These are phyloP conservation scores for Podospora australis DNA, from an alignment of 495 filamentous ascomycete species.

Conservation along the genomic window DNA sequence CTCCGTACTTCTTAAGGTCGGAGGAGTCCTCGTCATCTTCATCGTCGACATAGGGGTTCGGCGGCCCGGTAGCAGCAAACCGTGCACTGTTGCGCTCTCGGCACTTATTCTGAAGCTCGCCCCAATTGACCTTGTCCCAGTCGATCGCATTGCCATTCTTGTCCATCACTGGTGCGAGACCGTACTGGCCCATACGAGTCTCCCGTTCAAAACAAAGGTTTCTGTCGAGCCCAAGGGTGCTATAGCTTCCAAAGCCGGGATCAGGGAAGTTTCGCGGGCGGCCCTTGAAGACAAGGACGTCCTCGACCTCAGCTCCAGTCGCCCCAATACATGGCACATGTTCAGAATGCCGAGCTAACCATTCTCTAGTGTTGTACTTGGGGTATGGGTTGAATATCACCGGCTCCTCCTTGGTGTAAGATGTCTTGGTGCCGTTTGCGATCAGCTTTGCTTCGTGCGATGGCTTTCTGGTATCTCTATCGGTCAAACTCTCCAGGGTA, in stretches of 20 bases:
- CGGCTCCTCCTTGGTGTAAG: constrained; percentile 26
- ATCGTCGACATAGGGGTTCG: constrained; percentile 25
- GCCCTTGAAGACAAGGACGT: constrained; percentile 49
- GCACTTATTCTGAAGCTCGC: constrained; percentile 59
- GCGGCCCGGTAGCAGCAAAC: constrained; percentile 33
- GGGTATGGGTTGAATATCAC: constrained; percentile 46
- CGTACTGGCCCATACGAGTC: constrained; percentile 78
- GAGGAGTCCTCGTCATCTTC: background rate
- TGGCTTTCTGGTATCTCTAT: constrained; percentile 20
- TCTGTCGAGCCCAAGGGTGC: constrained; percentile 62
- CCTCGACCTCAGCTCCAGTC: constrained; percentile 21
- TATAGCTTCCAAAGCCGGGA: constrained; percentile 71
- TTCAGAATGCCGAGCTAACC: constrained; percentile 22
- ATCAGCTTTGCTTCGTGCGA: constrained; percentile 23
- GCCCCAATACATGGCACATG: constrained; percentile 35
- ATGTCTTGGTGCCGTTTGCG: constrained; percentile 11
- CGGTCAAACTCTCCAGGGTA: constrained; percentile 36
- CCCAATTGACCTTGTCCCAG: constrained; percentile 68
- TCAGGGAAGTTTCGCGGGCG: constrained; percentile 66
- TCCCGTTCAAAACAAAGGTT: constrained; percentile 90
- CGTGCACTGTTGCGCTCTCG: constrained; percentile 54
- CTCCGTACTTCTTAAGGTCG: background rate
- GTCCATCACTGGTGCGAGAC: constrained; percentile 44
- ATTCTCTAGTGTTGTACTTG: constrained; percentile 35
- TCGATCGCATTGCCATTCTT: constrained; percentile 38